Conservation (phyloP, 768 basidiomycete species). For the Pluteus cervinus region DNA sequence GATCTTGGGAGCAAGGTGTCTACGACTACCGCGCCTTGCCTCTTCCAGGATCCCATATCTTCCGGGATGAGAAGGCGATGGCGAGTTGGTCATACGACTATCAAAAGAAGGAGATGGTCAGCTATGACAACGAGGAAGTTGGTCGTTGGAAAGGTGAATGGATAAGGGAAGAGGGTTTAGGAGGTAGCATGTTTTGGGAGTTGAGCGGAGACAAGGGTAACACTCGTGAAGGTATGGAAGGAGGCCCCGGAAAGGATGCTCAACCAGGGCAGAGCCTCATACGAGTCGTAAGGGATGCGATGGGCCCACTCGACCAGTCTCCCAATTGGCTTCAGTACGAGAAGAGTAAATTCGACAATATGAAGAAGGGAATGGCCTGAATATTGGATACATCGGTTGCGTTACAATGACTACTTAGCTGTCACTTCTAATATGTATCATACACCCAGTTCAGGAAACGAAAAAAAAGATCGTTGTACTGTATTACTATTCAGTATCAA, state of each 20-base stretch:
- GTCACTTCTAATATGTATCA: too few relatives aligned
- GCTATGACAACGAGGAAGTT: slow-evolving; percentile 70
- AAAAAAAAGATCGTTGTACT: too few relatives aligned
- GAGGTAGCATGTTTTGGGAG: slow-evolving; percentile 96
- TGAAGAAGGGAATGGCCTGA: slow-evolving; percentile 60
- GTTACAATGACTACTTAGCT: too few relatives aligned
- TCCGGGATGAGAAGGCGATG: slow-evolving; percentile 57
- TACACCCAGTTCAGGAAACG: too few relatives aligned
- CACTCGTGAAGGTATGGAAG: slow-evolving; percentile 65
- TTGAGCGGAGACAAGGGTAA: slow-evolving; percentile 80
- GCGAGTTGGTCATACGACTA: slow-evolving; percentile 87
- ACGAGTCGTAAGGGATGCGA: slow-evolving; percentile 66
- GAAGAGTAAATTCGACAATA: slow-evolving; percentile 73
- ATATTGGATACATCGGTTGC: slow-evolving; percentile 1
- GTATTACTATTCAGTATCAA: too few relatives aligned
- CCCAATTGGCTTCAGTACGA: slow-evolving; percentile 84
- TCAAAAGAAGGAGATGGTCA: slow-evolving; percentile 70
- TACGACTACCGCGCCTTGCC: slow-evolving; percentile 94
- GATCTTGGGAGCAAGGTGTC: slow-evolving; percentile 87
- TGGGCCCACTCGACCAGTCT: slow-evolving; percentile 61
- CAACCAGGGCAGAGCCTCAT: slow-evolving; percentile 70
- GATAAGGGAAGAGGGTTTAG: slow-evolving; percentile 69
- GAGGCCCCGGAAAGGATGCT: slow-evolving; percentile 66
- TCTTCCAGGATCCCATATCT: slow-evolving; percentile 58
- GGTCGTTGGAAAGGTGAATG: slow-evolving; percentile 74